phyloP scores from a whole-genome alignment of 2,329 filamentous ascomycete species.

The Aspergillus sp. region DNA sequence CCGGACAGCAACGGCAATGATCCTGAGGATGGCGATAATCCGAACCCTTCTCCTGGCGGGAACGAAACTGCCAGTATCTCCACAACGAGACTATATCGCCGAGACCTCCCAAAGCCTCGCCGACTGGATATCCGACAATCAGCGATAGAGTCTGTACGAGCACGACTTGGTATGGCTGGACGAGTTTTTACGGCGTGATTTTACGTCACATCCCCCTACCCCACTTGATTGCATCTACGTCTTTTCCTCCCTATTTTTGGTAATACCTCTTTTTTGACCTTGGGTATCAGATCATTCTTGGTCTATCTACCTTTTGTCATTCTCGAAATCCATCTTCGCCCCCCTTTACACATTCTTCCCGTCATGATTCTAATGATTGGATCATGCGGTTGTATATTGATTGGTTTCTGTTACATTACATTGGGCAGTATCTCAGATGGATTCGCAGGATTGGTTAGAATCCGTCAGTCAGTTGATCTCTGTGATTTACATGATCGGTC shows the following conservation, averaged over 20 bases:
- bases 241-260: slow-evolving; percentile 10
- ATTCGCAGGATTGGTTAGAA: not conserved
- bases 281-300: not conserved
- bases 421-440: not conserved
- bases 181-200: slow-evolving; percentile 32
- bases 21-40: slow-evolving; percentile 16
- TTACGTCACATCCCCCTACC: not conserved
- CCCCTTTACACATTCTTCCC: not conserved
- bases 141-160: slow-evolving; percentile 10
- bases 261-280: not conserved
- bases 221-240: not conserved
- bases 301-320: not conserved
- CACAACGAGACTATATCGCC: slow-evolving; percentile 5
- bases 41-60: slow-evolving; percentile 17
- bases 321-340: not conserved
- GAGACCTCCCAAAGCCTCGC: slow-evolving; percentile 4
- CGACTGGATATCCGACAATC: slow-evolving; percentile 8
- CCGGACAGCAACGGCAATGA: slow-evolving; percentile 34
- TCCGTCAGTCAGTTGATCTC: not conserved
- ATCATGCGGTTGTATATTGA: not conserved
- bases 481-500: not conserved
- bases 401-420: not conserved
- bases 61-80: slow-evolving; percentile 32
- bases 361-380: not conserved
- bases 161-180: slow-evolving; percentile 14